These are phyloP conservation scores for Ashbya aceris DNA, from an alignment of 1,139 yeast genomes.

Conservation along the genomic window DNA sequence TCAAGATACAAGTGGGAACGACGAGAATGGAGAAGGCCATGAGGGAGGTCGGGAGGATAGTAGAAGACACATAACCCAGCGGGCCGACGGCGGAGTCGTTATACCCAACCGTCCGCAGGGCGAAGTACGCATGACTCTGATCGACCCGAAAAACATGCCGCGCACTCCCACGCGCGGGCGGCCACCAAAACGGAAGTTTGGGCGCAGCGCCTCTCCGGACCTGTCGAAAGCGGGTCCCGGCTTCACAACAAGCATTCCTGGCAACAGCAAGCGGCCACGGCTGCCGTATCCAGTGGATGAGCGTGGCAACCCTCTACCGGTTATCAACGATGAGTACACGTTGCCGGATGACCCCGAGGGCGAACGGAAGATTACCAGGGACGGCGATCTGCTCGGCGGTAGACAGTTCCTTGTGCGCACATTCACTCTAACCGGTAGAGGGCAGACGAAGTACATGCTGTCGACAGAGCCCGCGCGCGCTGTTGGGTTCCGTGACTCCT, in stretches of 20 bases:
- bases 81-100: no score
- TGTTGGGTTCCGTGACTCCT: conserved; percentile 91
- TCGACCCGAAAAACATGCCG: conserved; percentile 1
- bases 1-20: neutral
- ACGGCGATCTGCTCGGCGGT: conserved; percentile 67
- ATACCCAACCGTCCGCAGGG: no score
- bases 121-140: no score
- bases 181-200: conserved; percentile 28
- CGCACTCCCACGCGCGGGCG: conserved; percentile 26
- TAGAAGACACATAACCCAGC: neutral
- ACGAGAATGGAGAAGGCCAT: neutral
- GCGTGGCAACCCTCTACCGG: conserved; percentile 40
- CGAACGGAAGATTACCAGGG: conserved; percentile 55
- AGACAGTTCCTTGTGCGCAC: conserved; percentile 74
- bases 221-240: conserved; percentile 20
- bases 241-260: conserved; percentile 10
- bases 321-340: conserved; percentile 71
- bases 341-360: conserved; percentile 80
- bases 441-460: conserved; percentile 71
- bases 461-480: conserved; percentile 94
- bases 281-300: conserved; percentile 30
- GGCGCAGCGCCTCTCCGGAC: conserved; percentile 13
- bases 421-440: conserved; percentile 68
- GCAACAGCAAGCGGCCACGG: conserved; percentile 14
- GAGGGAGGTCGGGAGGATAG: neutral